Base-by-base conservation (phyloP, 495 filamentous ascomycete species). In the Penicillium tannophilum region DNA sequence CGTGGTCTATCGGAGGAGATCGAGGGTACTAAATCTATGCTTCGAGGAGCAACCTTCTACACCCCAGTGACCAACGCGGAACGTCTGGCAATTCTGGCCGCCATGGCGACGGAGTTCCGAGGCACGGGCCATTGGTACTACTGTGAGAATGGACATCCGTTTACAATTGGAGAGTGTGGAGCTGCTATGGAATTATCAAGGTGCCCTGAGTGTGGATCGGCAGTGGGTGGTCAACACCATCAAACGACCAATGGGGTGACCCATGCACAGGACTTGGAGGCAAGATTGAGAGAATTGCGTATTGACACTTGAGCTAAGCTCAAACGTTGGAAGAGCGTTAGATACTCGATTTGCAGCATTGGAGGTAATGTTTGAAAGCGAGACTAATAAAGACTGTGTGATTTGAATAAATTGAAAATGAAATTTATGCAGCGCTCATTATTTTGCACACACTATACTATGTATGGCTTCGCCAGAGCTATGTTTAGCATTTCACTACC, bases 111-210 rank as follows among this genome's bases (percentile, higher is more conserved):
- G 16, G 52, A 55, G 3, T 55, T 55, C 24, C n/a, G 12, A 11
- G 35, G 41, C 12, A 55, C 63, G 44, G 53, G 63, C 9, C 63
- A 65, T 43, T 65, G 56, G 60, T 65, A 65, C 35, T 60, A 65
- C 33, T 63, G 56, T 19, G 46, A 46, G 7, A 65, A 65, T 16
- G 60, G 60, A 23, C 60, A 65, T 53, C 60, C 56, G 14, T 50
- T 58, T 56, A 57, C 63, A 4, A 60, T 65, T 44, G 53, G 63
- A 30, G 63, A 63, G 23, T 63, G 63, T 19, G 60, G 63, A 24
- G 56, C 52, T 52, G 56, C 60, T 36, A 63, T 65, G 60, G 36
- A 65, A 20, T 19, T 47, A 24, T 41, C 54, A 11, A 47, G 26
- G 12, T 56, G 54, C 24, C 54, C 54, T 23, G 54, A 48, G 12